These are phyloP conservation scores for Ogataea paraovalis DNA, from an alignment of 805 yeast genomes.

Conservation along the genomic window DNA sequence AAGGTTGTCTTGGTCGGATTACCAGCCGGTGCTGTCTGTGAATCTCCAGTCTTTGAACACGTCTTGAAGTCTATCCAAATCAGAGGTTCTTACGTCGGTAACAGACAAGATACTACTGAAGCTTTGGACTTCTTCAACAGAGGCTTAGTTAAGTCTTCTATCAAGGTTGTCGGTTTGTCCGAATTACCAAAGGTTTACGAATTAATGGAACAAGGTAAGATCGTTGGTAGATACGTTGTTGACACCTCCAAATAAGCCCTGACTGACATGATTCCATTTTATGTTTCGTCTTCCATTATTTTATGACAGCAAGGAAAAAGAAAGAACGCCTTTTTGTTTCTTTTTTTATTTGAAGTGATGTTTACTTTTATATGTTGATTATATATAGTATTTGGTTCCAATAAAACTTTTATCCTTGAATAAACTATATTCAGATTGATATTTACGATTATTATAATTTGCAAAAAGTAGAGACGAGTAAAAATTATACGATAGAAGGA, in stretches of 20 bases:
- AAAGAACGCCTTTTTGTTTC: neutral
- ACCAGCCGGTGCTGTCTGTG: conserved; percentile 56
- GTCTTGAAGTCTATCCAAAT: conserved; percentile 53
- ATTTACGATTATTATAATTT: neutral
- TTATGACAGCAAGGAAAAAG: neutral
- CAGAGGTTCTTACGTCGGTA: conserved; percentile 57
- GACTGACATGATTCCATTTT: neutral
- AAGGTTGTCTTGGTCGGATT: conserved; percentile 59
- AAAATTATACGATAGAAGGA: neutral
- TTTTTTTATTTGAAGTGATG: neutral
- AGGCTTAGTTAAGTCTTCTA: conserved; percentile 51
- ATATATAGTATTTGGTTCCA: neutral
- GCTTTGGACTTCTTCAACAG: conserved; percentile 52
- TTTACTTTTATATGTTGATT: neutral
- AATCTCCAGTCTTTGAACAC: conserved; percentile 48
- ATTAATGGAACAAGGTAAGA: conserved; percentile 58
- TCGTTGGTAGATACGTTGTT: conserved; percentile 61
- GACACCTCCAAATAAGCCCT: conserved; percentile 39
- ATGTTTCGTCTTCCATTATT: neutral
- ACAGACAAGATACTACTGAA: conserved; percentile 57
- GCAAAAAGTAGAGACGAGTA: neutral
- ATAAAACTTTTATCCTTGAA: neutral
- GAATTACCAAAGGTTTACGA: conserved; percentile 45
- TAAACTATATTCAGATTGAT: neutral
- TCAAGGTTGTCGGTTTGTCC: conserved; percentile 51